A percentile compares a stretch with the other conserved stretches of the same genome.
Evolutionary conservation across 106 monocot species (phyloP).

Genomic region (Triglochin maritima): DNA sequence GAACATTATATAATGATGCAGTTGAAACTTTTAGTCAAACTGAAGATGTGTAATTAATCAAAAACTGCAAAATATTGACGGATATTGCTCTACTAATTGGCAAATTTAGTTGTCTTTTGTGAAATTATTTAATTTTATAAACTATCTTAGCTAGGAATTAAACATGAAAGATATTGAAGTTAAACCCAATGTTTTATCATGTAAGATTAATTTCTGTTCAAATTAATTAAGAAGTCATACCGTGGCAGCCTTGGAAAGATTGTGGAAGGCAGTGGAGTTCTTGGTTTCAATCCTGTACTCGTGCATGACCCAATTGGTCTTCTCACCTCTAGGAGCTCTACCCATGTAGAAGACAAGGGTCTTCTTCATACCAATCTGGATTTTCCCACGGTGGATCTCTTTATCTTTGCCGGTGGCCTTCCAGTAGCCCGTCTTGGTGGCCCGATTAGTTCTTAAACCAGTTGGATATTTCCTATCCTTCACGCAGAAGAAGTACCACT

Average conservation of each 20-base stretch:
- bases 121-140: not conserved
- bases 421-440: conserved; percentile 11
- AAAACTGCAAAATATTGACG: too few relatives aligned
- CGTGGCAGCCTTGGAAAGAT: not conserved
- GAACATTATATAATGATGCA: too few relatives aligned
- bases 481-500: conserved; percentile 15
- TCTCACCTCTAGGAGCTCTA: conserved; percentile 11
- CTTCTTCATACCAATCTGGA: conserved; percentile 13
- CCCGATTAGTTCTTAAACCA: conserved; percentile 11
- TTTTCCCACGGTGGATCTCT: conserved; percentile 3
- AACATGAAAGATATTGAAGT: not conserved
- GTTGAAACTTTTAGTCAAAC: too few relatives aligned
- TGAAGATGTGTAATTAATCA: too few relatives aligned
- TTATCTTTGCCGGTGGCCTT: conserved; percentile 17
- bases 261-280: not conserved
- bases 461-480: conserved; percentile 11
- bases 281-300: conserved; percentile 8
- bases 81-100: too few relatives aligned
- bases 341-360: conserved; percentile 14
- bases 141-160: not conserved
- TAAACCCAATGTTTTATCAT: not conserved
- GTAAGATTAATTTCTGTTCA: too few relatives aligned
- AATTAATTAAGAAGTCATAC: not conserved
- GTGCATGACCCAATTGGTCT: conserved; percentile 21
- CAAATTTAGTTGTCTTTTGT: too few relatives aligned